Evolutionary conservation across 164 flowering plant genomes (phyloP).

Genomic region (Macadamia tetraphylla): DNA sequence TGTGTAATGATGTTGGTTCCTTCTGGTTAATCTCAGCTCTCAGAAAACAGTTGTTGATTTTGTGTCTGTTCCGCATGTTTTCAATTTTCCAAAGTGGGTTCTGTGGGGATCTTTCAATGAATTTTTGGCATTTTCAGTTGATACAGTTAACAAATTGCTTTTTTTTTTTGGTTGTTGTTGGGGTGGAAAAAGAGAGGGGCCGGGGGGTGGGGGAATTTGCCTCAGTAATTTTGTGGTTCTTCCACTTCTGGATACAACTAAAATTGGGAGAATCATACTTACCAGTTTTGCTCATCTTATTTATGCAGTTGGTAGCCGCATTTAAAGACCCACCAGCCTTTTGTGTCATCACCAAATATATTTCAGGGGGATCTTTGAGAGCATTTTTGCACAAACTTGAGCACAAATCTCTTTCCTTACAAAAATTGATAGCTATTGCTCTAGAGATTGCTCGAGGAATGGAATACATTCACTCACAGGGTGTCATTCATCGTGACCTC

Average conservation of each 20-base stretch:
- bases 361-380: slow-evolving; percentile 84
- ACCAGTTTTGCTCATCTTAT: slow-evolving; percentile 8
- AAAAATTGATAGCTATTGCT: slow-evolving; percentile 50
- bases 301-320: slow-evolving; percentile 73
- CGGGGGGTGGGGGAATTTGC: too few relatives aligned
- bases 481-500: slow-evolving; percentile 81
- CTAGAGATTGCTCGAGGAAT: slow-evolving; percentile 85
- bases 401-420: slow-evolving; percentile 47
- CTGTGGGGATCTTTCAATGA: too few relatives aligned
- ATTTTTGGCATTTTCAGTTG: too few relatives aligned
- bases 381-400: slow-evolving; percentile 71
- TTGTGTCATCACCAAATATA: slow-evolving; percentile 72
- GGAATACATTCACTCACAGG: slow-evolving; percentile 89
- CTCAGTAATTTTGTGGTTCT: not conserved
- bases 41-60: not conserved
- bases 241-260: not conserved
- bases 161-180: not conserved
- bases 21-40: not conserved
- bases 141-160: too few relatives aligned
- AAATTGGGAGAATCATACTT: not conserved
- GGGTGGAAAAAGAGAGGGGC: too few relatives aligned
- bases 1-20: too few relatives aligned
- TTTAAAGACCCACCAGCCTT: slow-evolving; percentile 70
- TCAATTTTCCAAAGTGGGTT: not conserved
- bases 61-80: not conserved